Base-by-base conservation (phyloP, 768 basidiomycete species). In the Panellus pusillus region DNA sequence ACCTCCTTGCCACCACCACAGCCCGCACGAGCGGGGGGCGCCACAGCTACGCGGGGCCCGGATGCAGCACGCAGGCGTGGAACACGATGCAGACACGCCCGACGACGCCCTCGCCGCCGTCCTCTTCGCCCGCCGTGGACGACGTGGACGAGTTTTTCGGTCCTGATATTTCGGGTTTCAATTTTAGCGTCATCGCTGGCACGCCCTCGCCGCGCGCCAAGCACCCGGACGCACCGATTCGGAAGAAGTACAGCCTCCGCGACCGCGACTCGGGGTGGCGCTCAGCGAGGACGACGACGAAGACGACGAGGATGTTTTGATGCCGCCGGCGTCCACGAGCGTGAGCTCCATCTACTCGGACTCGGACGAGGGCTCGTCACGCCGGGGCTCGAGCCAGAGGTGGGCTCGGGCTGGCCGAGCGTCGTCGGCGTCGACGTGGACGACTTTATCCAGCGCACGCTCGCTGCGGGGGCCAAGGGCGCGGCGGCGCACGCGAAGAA, bases 361-460 rank as follows among this genome's bases (percentile, higher is more conserved):
- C 35, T 84, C 85, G 6, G 81, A 83, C 35, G 81, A 86, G 41
- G 79, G 29, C 78, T 91, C n/a, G 75, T 89, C 17, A 91, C 89
- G 0, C 90, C 89, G 2, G 78, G 80, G 12, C 56, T 80, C 27
- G 76, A 72, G 6, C 86, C 88, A n/a, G 77, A 78, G 28, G 49
- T 66, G 14, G 60, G 64, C 36, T 85, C 85, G 4, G 82, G 82
- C 12, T 91, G 89, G 89, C 89, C 88, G 1, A 67, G 66, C 13
- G 62, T 77, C 12, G 60, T 65, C 2, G 66, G 68, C 29, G 76
- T 74, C 13, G 78, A 82, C 52, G 78, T 87, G 1, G 86, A 91
- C 48, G 80, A 79, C 3, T 91, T 91, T 67, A 91, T 92, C 57
- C 70, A 85, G 61, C 81, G 82, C 27, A 85, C 85, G 2, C 78